These are phyloP conservation scores for Mycosphaerella sp. DNA, from an alignment of 2,329 filamentous ascomycete species.

Conservation along the genomic window DNA sequence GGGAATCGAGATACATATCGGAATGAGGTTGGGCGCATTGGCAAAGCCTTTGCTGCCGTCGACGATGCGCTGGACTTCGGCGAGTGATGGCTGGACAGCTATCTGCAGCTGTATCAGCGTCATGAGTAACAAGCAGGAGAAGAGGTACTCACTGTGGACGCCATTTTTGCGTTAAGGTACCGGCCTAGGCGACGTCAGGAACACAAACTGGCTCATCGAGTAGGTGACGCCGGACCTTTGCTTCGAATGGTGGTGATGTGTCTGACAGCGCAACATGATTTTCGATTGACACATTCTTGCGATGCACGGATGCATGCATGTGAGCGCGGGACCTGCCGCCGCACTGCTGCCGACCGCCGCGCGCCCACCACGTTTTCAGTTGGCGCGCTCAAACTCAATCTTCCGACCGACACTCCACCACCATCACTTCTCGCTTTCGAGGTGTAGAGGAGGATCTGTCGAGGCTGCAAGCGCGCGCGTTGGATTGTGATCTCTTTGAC, in stretches of 20 bases:
- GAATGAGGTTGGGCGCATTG: slow-evolving; percentile 69
- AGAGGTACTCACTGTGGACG: slow-evolving; percentile 10
- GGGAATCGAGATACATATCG: slow-evolving; percentile 75
- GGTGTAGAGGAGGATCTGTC: slow-evolving; percentile 1
- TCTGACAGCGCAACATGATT: neutral
- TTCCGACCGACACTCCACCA: neutral
- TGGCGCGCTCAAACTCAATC: neutral
- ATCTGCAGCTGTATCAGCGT: slow-evolving; percentile 31
- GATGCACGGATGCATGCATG: no score
- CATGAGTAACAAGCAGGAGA: slow-evolving; percentile 3
- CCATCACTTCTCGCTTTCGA: neutral
- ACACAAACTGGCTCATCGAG: slow-evolving; percentile 26
- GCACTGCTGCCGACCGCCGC: no score
- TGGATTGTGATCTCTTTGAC: slow-evolving; percentile 8
- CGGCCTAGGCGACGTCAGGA: slow-evolving; percentile 31
- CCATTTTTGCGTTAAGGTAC: slow-evolving; percentile 24
- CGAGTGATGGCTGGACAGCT: slow-evolving; percentile 54
- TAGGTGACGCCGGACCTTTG: slow-evolving; percentile 7
- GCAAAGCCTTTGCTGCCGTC: slow-evolving; percentile 45
- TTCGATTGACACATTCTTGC: no score
- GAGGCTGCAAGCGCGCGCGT: slow-evolving; percentile 9
- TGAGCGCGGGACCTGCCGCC: no score
- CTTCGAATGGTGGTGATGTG: neutral
- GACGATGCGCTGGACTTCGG: slow-evolving; percentile 54
- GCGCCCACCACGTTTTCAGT: neutral